These are phyloP conservation scores for Fusarium buharicum DNA, from an alignment of 2,329 filamentous ascomycete species.

Conservation along the genomic window DNA sequence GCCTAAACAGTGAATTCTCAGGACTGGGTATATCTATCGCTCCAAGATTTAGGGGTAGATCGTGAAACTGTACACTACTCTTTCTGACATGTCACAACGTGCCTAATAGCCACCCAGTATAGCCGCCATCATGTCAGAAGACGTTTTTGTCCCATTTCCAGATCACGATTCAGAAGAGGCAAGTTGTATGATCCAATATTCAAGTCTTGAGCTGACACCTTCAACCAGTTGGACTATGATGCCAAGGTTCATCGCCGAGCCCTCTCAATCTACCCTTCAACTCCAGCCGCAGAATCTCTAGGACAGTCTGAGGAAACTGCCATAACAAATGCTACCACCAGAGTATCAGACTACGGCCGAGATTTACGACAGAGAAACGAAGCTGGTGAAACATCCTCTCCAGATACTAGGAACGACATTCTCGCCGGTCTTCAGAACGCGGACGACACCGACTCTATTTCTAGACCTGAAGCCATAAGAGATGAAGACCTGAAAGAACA, in stretches of 20 bases:
- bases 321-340: background rate
- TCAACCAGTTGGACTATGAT: background rate
- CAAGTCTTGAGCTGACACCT: background rate
- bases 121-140: background rate
- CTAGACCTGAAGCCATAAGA: background rate
- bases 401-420: background rate
- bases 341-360: slow-evolving; percentile 1
- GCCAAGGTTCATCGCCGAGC: background rate
- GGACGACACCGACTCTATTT: background rate
- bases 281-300: background rate
- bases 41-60: background rate
- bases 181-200: background rate
- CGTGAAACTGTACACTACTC: background rate
- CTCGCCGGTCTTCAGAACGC: background rate
- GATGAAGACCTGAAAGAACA: background rate
- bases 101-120: background rate
- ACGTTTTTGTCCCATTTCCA: background rate
- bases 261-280: background rate
- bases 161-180: background rate
- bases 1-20: background rate
- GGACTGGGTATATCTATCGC: background rate
- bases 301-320: background rate
- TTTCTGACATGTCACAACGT: background rate
- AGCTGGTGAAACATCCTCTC: background rate
- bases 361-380: background rate